Base-by-base conservation (phyloP, 257 asterid genomes). In the Solanum piurae region DNA sequence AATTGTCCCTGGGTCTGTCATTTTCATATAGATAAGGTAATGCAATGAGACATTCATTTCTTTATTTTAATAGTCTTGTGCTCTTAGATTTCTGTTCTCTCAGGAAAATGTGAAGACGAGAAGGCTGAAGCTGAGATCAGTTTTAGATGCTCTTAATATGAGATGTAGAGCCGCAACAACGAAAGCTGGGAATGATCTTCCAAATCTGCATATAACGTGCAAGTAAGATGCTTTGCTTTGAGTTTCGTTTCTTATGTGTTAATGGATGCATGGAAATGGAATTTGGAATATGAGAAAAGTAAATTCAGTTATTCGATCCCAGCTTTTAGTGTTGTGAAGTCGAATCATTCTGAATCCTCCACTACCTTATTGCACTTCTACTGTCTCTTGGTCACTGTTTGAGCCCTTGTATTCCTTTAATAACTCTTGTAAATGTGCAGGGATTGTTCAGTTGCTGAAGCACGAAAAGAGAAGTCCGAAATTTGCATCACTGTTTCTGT, bases 21-120 rank as follows among this genome's bases (percentile, higher is more conserved):
- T 92, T 95, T 97, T 89, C 98, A 94, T 83, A 88, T 97, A 73
- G 74, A 87, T 87, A 94, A 97, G 99, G 99, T 97, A 92, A 90
- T 86, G 73, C 89, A 76, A 38, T 82, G 31, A 82, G 68, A 82
- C 83, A 66, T 83, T 86, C 73, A 36, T 66, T 76, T 84, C 40
- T 62, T 86, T 3, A 36, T 49, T 72, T 37, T 60, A 55, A 33
- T 49, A 42, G 91, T 86, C 82, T 86, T 68, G 86, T 86, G 44
- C 77, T 83, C 74, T 52, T 82, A 36, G 60, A 16, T 71, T 69
- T 86, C 89, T 88, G 83, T 79, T 52, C 86, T 88, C 88, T 89
- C 98, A 97, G 99, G 98, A 94, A 90, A 89, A 90, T 84, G 89
- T 92, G 72, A 93, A 87, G 92, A 92, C 87, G 92, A 91, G 90